A percentile compares a stretch with the other conserved stretches of the same genome.
Evolutionary conservation across 176 grass and related monocot species (phyloP).

Genomic region (Oryza punctata): DNA sequence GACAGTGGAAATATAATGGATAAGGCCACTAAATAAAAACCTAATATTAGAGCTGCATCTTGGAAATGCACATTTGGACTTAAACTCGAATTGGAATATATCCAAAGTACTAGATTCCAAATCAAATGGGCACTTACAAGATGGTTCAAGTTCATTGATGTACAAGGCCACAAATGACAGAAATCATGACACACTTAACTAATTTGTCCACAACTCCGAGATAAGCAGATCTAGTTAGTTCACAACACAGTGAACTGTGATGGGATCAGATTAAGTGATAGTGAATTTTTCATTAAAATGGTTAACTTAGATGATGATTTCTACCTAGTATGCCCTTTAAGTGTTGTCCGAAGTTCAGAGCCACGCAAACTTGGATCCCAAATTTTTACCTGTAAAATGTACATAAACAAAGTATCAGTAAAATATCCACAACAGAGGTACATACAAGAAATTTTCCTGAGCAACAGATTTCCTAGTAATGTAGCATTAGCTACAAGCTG

Average conservation of each 20-base stretch:
- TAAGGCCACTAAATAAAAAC: background rate
- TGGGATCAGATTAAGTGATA: background rate
- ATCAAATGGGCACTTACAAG: background rate
- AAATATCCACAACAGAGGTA: conserved; percentile 24
- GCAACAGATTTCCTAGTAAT: conserved; percentile 26
- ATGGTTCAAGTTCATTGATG: conserved; percentile 12
- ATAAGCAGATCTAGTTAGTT: conserved; percentile 6
- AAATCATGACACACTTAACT: conserved; percentile 1
- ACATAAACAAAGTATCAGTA: conserved; percentile 22
- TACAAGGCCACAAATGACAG: conserved; percentile 20
- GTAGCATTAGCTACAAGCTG: conserved; percentile 33
- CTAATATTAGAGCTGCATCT: conserved; percentile 1
- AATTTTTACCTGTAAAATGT: conserved; percentile 78
- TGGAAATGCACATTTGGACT: background rate
- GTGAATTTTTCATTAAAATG: conserved; percentile 18
- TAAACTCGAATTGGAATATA: background rate
- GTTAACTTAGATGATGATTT: background rate
- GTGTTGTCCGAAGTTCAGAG: conserved; percentile 94
- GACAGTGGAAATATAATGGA: background rate
- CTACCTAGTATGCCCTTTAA: conserved; percentile 97
- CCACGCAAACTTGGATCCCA: conserved; percentile 99
- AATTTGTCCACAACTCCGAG: conserved; percentile 18
- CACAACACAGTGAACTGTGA: conserved; percentile 1
- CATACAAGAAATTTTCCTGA: background rate
- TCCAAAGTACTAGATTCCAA: background rate